Conservation (phyloP, 140 eudicot genomes). For the Stevia rebaudiana region DNA sequence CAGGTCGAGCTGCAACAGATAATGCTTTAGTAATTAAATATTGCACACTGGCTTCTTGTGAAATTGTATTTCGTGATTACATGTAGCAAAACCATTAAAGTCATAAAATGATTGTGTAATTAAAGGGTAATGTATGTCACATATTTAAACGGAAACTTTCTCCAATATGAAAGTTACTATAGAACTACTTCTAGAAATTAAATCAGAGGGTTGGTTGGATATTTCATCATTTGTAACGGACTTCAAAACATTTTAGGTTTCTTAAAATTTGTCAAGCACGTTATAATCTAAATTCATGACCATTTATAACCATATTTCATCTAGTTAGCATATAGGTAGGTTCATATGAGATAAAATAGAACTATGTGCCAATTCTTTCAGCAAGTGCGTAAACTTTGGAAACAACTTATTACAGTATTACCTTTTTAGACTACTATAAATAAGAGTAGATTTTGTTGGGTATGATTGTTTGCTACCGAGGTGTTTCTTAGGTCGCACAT, state of each 20-base stretch:
- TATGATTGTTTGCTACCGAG: background rate
- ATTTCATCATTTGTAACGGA: background rate
- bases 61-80: no score
- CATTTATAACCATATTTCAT: no score
- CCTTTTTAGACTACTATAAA: background rate
- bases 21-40: background rate
- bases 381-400: background rate
- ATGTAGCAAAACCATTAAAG: no score
- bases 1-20: conserved; percentile 82
- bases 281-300: background rate
- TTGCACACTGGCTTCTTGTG: no score
- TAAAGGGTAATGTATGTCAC: no score
- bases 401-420: background rate
- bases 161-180: no score
- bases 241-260: background rate
- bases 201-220: background rate
- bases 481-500: background rate
- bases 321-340: no score
- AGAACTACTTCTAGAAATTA: background rate
- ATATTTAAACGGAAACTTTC: no score
- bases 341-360: no score
- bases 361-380: background rate
- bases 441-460: background rate
- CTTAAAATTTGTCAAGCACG: background rate
- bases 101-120: no score